These are phyloP conservation scores for Cladophialophora yegresii DNA, from an alignment of 2,329 filamentous ascomycete species.

Conservation along the genomic window DNA sequence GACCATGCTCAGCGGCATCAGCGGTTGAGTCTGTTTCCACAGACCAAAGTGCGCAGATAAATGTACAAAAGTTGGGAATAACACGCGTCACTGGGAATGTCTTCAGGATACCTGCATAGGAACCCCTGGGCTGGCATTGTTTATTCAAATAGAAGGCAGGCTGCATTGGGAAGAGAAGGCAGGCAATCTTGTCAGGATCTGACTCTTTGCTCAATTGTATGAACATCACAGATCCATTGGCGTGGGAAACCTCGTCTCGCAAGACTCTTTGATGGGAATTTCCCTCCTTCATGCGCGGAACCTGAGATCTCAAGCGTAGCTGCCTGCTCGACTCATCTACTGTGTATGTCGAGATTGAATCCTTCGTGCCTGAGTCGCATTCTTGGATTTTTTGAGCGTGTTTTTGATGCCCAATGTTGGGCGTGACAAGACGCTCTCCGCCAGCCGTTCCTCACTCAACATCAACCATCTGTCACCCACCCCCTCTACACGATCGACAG, in stretches of 20 bases:
- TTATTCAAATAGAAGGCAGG: background rate
- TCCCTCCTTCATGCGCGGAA: conserved; percentile 24
- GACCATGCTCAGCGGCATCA: conserved; percentile 4
- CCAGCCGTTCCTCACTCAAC: background rate
- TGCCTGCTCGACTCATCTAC: conserved; percentile 39
- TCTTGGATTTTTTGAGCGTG: background rate
- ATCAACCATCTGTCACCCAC: conserved; percentile 2
- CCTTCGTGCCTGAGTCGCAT: background rate
- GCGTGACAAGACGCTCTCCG: background rate
- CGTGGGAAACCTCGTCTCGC: conserved; percentile 2
- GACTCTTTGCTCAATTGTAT: conserved; percentile 15
- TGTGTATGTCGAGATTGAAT: conserved; percentile 7
- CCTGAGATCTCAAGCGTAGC: conserved; percentile 23
- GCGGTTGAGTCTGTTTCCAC: background rate
- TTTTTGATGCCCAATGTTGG: background rate
- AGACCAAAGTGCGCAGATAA: background rate
- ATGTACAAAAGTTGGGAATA: conserved; percentile 15
- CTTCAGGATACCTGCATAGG: background rate
- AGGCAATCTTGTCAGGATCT: background rate
- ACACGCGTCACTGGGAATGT: background rate
- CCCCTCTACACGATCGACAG: conserved; percentile 81
- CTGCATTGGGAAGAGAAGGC: background rate
- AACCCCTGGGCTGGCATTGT: background rate
- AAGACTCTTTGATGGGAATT: conserved; percentile 25
- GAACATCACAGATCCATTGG: background rate